phyloP scores from a whole-genome alignment of 2,329 filamentous ascomycete species.

The Bertia moriformis region DNA sequence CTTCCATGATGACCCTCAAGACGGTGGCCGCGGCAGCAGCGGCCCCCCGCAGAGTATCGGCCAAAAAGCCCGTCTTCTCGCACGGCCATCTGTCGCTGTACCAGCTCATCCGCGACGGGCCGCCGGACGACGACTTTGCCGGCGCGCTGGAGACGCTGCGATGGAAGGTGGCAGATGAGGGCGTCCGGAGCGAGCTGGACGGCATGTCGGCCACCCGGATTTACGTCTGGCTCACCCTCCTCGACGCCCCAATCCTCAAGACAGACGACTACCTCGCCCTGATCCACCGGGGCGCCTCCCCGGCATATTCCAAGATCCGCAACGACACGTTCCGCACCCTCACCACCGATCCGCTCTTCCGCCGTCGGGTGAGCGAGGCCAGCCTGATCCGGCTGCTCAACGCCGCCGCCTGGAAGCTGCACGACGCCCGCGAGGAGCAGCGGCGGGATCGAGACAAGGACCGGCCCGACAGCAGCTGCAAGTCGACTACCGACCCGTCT shows the following conservation, averaged over 20 bases:
- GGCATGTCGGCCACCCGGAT: conserved; percentile 86
- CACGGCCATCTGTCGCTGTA: conserved; percentile 47
- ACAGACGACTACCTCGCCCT: conserved; percentile 82
- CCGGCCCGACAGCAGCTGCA: conserved; percentile 23
- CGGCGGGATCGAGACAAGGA: conserved; percentile 15
- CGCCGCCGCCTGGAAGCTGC: conserved; percentile 82
- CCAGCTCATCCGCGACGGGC: conserved; percentile 65
- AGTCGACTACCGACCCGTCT: too few species aligned
- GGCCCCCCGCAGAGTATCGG: conserved; percentile 10
- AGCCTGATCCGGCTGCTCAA: conserved; percentile 88
- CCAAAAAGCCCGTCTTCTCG: conserved; percentile 15
- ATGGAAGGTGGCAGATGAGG: conserved; percentile 60
- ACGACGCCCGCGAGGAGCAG: conserved; percentile 54
- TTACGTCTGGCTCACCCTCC: conserved; percentile 88
- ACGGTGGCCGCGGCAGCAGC: conserved; percentile 7
- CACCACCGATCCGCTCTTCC: conserved; percentile 92
- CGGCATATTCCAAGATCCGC: conserved; percentile 90
- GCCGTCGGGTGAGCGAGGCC: conserved; percentile 85
- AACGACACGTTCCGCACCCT: conserved; percentile 97
- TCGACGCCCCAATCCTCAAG: conserved; percentile 70
- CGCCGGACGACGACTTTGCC: conserved; percentile 53
- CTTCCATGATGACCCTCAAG: conserved; percentile 17
- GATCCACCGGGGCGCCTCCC: conserved; percentile 83
- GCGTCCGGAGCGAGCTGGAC: conserved; percentile 63
- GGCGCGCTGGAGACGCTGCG: conserved; percentile 57